phyloP scores from a whole-genome alignment of 306 rosid species.

The Sicyos edulis region DNA sequence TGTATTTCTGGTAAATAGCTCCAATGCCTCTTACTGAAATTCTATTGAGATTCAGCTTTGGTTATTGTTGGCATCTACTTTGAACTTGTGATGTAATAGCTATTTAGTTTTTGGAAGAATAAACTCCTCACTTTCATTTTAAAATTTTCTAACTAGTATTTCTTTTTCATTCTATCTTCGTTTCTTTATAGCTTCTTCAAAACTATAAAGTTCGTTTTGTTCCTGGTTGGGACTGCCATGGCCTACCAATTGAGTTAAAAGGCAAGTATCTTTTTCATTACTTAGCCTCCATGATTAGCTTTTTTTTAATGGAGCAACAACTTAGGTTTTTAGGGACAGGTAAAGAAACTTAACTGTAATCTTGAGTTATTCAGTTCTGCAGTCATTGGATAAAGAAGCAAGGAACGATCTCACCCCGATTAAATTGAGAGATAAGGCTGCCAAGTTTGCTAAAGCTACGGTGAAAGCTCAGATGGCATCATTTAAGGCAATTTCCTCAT shows the following conservation, averaged over 20 bases:
- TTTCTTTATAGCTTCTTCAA: conserved; percentile 73
- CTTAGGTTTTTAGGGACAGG: conserved; percentile 1
- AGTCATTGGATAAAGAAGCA: conserved; percentile 81
- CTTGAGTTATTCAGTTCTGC: conserved; percentile 78
- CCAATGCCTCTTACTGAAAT: too few species aligned
- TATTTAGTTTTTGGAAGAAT: neutral
- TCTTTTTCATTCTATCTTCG: conserved; percentile 24
- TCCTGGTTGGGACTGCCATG: conserved; percentile 99
- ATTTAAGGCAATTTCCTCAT: conserved; percentile 56
- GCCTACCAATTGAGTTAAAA: conserved; percentile 95
- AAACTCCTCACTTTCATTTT: neutral
- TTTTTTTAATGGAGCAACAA: neutral
- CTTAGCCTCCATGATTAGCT: neutral
- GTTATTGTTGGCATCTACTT: neutral
- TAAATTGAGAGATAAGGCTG: conserved; percentile 87
- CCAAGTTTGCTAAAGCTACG: conserved; percentile 90
- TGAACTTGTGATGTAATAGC: neutral
- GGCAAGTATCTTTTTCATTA: conserved; percentile 45
- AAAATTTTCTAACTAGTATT: conserved; percentile 9
- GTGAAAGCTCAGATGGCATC: conserved; percentile 87
- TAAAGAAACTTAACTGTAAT: conserved; percentile 23
- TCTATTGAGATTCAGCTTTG: too few species aligned
- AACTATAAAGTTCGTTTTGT: conserved; percentile 80
- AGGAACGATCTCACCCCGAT: conserved; percentile 77
- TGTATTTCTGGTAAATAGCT: too few species aligned